Conservation (phyloP, 2,329 filamentous ascomycete genomes). For the Lecanoromycetidae sp. region DNA sequence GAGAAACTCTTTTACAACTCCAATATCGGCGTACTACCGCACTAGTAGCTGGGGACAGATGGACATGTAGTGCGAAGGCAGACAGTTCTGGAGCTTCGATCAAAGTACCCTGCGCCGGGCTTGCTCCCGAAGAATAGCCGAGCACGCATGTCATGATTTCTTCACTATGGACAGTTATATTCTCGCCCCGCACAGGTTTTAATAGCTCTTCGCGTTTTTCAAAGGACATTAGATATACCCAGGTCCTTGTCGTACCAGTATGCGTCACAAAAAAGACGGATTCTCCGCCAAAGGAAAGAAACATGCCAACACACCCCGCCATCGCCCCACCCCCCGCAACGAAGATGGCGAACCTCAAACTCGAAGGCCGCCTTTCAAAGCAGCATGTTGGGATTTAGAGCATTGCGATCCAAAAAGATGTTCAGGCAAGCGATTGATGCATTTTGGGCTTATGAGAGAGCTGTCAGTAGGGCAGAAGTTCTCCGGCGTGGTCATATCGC, state of each 20-base stretch:
- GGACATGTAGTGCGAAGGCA: neutral
- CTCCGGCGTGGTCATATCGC: conserved; percentile 83
- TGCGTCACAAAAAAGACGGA: conserved; percentile 94
- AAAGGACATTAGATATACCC: too few species aligned
- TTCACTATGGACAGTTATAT: neutral
- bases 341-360: conserved; percentile 26
- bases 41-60: neutral
- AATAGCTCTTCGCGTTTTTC: neutral
- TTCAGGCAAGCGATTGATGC: conserved; percentile 89
- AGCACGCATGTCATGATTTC: neutral
- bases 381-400: conserved; percentile 93
- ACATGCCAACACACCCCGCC: conserved; percentile 46
- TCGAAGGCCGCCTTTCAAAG: conserved; percentile 55
- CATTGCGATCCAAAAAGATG: conserved; percentile 97
- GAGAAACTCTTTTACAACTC: too few species aligned
- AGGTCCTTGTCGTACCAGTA: conserved; percentile 29
- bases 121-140: conserved; percentile 6
- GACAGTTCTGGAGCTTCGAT: neutral
- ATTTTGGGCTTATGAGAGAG: conserved; percentile 83
- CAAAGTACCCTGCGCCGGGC: too few species aligned
- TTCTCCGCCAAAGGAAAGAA: conserved; percentile 62
- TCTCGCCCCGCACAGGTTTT: neutral
- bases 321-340: conserved; percentile 15
- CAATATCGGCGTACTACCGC: too few species aligned
- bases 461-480: conserved; percentile 86